Evolutionary conservation across 2,329 filamentous ascomycete species (phyloP).

Genomic region (Exophiala aquamarina): DNA sequence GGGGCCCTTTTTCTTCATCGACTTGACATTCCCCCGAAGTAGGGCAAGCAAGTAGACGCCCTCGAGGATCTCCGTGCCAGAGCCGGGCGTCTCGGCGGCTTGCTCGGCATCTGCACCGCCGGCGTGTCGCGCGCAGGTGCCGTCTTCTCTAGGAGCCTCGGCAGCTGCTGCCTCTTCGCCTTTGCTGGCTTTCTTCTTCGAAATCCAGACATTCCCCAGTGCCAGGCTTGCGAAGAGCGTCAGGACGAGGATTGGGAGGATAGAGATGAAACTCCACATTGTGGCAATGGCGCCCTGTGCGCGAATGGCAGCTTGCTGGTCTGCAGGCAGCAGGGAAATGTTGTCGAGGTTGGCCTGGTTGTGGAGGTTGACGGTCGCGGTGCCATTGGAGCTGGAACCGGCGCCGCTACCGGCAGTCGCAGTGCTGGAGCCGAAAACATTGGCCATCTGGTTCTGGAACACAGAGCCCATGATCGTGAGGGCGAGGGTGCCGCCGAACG

Average conservation of each 20-base stretch:
- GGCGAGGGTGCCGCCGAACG: conserved; percentile 64
- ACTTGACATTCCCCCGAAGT: conserved; percentile 12
- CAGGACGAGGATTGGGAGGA: conserved; percentile 59
- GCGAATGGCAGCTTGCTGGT: conserved; percentile 39
- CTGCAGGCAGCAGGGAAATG: conserved; percentile 37
- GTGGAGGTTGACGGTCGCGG: conserved; percentile 30
- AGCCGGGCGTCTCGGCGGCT: not conserved
- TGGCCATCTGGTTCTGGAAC: conserved; percentile 60
- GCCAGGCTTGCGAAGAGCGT: conserved; percentile 45
- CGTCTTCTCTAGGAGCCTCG: conserved; percentile 5
- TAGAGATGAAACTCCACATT: conserved; percentile 64
- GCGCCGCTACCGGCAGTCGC: conserved; percentile 36
- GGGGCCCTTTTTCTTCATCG: conserved; percentile 13
- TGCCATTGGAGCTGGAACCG: conserved; percentile 23
- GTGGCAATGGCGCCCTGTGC: conserved; percentile 55
- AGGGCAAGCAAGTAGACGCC: conserved; percentile 18
- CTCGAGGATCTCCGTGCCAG: conserved; percentile 10
- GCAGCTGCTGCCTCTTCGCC: conserved; percentile 1
- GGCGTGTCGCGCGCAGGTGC: conserved; percentile 16
- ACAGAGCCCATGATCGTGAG: conserved; percentile 68
- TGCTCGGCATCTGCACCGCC: not conserved
- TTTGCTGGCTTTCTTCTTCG: conserved; percentile 23
- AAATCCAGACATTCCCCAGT: conserved; percentile 56
- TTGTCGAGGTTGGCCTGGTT: conserved; percentile 38
- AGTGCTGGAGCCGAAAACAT: conserved; percentile 23